A percentile compares a stretch with the other conserved stretches of the same genome.
Evolutionary conservation across 495 filamentous ascomycete species (phyloP).

Genomic region (Penicillium salamii): DNA sequence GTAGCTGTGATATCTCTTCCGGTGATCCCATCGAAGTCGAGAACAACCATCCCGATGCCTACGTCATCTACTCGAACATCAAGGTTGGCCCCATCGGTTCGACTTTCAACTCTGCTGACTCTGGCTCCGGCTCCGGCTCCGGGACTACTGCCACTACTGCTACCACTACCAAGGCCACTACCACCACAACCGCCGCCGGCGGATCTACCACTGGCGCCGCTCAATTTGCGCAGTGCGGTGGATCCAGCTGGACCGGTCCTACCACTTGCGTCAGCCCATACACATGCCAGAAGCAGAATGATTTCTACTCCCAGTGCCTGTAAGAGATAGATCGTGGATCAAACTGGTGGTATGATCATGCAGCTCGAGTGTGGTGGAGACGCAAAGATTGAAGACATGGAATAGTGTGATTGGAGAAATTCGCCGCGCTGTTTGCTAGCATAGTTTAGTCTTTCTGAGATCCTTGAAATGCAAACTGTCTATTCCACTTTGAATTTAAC

Average conservation of each 20-base stretch:
- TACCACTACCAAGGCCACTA: conserved; percentile 17
- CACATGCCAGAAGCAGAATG: conserved; percentile 35
- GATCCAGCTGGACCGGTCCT: conserved; percentile 44
- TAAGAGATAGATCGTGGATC: conserved; percentile 6
- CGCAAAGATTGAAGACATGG: neutral
- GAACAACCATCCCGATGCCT: conserved; percentile 46
- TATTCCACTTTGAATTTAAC: too few relatives aligned
- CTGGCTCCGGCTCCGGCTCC: conserved; percentile 9
- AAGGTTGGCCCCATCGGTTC: conserved; percentile 65
- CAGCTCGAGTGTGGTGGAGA: neutral
- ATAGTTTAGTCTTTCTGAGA: neutral
- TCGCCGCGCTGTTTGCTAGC: neutral
- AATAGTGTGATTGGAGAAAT: neutral
- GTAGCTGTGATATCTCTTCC: conserved; percentile 60
- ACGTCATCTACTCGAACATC: conserved; percentile 64
- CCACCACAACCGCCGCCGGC: conserved; percentile 22
- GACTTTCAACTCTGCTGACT: conserved; percentile 41
- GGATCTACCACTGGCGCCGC: conserved; percentile 24
- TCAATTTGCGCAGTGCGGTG: conserved; percentile 51
- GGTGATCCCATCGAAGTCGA: conserved; percentile 65
- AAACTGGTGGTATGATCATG: neutral
- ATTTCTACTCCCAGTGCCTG: conserved; percentile 48
- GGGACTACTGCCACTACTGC: conserved; percentile 7
- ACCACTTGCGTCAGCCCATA: conserved; percentile 42
- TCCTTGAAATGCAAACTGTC: neutral